Evolutionary conservation across 805 yeast genomes (phyloP), one percentile per base, ranked within the genome.

Genomic region (Schizosaccharomyces japonicus): DNA sequence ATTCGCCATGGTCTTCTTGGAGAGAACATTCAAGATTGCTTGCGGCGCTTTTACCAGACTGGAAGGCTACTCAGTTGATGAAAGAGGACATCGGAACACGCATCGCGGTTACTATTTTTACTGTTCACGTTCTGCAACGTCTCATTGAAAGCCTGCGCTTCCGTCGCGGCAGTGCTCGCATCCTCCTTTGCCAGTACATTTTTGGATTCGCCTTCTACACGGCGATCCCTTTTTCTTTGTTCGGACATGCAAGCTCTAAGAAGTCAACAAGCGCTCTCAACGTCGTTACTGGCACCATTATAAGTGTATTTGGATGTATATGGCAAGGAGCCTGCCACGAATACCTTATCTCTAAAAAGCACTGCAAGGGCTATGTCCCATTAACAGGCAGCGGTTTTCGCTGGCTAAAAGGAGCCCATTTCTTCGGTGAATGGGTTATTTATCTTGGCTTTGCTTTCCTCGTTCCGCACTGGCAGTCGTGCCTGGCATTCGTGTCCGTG

Each of bases 281-380:
- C n/a, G n/a, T n/a, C n/a, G 25, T 17, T 15, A 23, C 23, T 19
- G 42, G 42, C 7, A 5, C 23, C n/a, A n/a, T 11, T 2, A 15
- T 36, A n/a, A 19, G 23, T 11, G 27, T 23, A 4, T 19, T 36
- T 19, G 42, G 42, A 7, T 19, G 27, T n/a, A 21, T 36, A n/a
- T 36, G 42, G 42, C 42, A 36, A 27, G 23, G 23, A 19, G 42
- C 42, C 8, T 19, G 42, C n/a, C 42, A 36, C 10, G 42, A 36
- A 11, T 27, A 36, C 23, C 23, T 36, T 10, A 36, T 36, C 23
- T 25, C 42, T 5, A 25, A 36, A 36, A 36, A 36, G 23, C 11
- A 36, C n/a, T 27, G 23, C 7, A n/a, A 15, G 8, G 4, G 15
- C 3, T 36, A 36, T 36, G 13, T 36, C 3, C 27, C 26, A 5